A percentile compares a stretch with the other conserved stretches of the same genome.
These are phyloP conservation scores for Saturnispora diversa DNA, from an alignment of 805 yeast genomes.

Conservation along the genomic window DNA sequence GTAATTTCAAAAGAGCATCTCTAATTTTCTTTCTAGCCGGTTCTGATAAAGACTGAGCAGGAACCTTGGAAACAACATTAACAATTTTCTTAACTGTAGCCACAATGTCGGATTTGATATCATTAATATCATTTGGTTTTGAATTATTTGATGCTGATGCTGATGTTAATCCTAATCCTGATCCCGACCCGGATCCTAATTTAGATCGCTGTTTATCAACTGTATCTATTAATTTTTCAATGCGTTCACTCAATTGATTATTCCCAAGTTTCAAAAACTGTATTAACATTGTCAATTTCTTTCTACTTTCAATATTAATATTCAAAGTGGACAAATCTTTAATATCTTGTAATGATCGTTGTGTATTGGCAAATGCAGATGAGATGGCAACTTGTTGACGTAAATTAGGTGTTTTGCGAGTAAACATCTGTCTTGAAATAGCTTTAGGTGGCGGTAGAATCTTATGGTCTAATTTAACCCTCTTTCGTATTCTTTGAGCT, in stretches of 20 bases:
- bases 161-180: constrained; percentile 4
- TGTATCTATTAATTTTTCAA: constrained; percentile 39
- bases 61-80: constrained; percentile 74
- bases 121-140: constrained; percentile 11
- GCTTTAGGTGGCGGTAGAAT: background rate
- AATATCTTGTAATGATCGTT: constrained; percentile 27
- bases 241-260: constrained; percentile 60
- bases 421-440: background rate
- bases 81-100: constrained; percentile 86
- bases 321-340: constrained; percentile 30
- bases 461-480: too few relatives aligned
- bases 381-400: constrained; percentile 26
- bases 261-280: constrained; percentile 78
- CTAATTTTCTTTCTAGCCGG: constrained; percentile 77
- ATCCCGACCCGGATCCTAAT: constrained; percentile 8
- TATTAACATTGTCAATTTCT: constrained; percentile 67
- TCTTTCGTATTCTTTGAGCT: too few relatives aligned
- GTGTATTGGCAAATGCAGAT: constrained; percentile 26
- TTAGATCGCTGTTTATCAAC: constrained; percentile 24
- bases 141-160: background rate
- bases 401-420: constrained; percentile 11
- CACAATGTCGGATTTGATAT: constrained; percentile 52
- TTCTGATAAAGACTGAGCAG: constrained; percentile 66
- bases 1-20: constrained; percentile 66
- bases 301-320: constrained; percentile 55